Evolutionary conservation across 768 basidiomycete genomes (phyloP).

Genomic region (Terana coerulea): DNA sequence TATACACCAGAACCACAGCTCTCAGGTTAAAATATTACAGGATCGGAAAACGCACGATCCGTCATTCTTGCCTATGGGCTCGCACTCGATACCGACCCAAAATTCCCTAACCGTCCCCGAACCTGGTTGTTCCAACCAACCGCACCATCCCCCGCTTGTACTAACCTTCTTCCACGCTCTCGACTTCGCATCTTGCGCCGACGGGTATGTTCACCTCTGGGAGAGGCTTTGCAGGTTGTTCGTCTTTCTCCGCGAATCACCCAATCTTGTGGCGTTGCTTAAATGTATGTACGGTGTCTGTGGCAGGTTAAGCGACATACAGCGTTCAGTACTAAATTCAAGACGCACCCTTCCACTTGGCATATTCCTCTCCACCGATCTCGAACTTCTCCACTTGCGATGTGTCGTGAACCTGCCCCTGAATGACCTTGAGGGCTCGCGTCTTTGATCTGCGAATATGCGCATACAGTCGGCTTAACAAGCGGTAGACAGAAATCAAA

Average conservation of each 20-base stretch:
- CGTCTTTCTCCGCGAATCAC: conserved; percentile 65
- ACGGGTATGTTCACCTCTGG: conserved; percentile 47
- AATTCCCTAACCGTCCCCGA: conserved; percentile 56
- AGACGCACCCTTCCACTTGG: conserved; percentile 62
- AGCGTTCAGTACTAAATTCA: no score
- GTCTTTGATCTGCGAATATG: conserved; percentile 56
- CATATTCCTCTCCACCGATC: conserved; percentile 78
- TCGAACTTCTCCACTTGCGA: conserved; percentile 92
- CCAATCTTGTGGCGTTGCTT: conserved; percentile 86
- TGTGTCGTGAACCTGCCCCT: conserved; percentile 83
- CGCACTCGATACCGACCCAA: conserved; percentile 96
- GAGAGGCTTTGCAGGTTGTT: conserved; percentile 21
- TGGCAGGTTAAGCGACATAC: no score
- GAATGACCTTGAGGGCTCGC: conserved; percentile 65
- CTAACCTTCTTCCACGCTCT: conserved; percentile 62
- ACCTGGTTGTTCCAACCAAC: conserved; percentile 80
- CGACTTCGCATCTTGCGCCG: conserved; percentile 81
- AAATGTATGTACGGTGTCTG: conserved; percentile 88
- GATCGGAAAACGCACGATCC: conserved; percentile 65
- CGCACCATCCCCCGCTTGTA: conserved; percentile 79
- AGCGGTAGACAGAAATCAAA: neutral
- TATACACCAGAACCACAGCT: conserved; percentile 53
- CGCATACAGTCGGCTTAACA: neutral
- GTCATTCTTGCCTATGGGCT: conserved; percentile 93
- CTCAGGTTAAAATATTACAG: neutral